Evolutionary conservation across 805 yeast genomes (phyloP).

Genomic region (Diddensiella santjacobensis): DNA sequence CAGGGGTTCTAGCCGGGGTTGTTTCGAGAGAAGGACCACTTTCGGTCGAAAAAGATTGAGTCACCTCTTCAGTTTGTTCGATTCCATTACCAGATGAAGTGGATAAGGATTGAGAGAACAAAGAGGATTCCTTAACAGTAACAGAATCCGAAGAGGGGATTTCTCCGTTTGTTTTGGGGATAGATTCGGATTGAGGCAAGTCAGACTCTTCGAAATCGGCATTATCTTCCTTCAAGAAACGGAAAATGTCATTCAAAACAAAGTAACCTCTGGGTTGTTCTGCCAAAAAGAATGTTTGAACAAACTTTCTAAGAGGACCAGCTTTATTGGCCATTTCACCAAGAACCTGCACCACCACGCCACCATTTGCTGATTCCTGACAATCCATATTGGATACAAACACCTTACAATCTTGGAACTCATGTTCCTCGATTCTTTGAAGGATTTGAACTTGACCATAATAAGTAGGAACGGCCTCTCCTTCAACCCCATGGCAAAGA

Average conservation of each 20-base stretch:
- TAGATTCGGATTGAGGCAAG: background rate
- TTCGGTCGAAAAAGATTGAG: slow-evolving; percentile 10
- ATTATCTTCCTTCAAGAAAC: slow-evolving; percentile 34
- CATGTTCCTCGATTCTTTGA: slow-evolving; percentile 29
- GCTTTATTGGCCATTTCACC: slow-evolving; percentile 39
- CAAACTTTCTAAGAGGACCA: slow-evolving; percentile 35
- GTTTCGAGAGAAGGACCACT: background rate
- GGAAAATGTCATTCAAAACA: slow-evolving; percentile 38
- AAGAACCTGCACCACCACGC: slow-evolving; percentile 37
- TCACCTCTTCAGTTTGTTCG: slow-evolving; percentile 2
- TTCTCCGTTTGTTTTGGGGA: slow-evolving; percentile 1
- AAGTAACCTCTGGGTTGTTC: slow-evolving; percentile 30
- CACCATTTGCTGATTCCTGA: slow-evolving; percentile 32
- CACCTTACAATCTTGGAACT: slow-evolving; percentile 35
- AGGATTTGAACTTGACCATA: slow-evolving; percentile 34
- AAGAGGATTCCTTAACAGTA: background rate
- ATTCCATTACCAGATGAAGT: background rate
- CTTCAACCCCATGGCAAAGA: slow-evolving; percentile 38
- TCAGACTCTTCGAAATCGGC: slow-evolving; percentile 24
- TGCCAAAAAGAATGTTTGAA: slow-evolving; percentile 40
- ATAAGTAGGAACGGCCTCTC: slow-evolving; percentile 27
- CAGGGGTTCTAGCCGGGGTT: background rate
- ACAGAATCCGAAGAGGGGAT: background rate
- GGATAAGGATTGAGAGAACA: background rate
- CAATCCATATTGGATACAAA: slow-evolving; percentile 37